phyloP scores from a whole-genome alignment of 78 protist species.

The Blattamonas nauphoetae region DNA sequence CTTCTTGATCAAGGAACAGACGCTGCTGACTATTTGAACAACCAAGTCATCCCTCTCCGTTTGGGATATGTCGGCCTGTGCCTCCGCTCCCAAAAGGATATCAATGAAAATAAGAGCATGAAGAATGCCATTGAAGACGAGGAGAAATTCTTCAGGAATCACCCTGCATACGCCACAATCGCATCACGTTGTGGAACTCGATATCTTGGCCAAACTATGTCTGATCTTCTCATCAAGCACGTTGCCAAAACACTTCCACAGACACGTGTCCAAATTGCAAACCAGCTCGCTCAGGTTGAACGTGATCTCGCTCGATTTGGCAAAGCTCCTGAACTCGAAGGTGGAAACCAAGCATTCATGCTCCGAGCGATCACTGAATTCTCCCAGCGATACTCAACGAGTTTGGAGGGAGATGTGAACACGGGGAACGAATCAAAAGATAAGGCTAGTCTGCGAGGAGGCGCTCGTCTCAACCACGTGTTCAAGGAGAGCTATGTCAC shows the following conservation, averaged over 20 bases:
- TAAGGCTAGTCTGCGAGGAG: background rate
- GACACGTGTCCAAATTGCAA: background rate
- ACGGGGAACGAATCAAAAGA: no score
- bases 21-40: constrained; percentile 5
- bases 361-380: no score
- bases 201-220: background rate
- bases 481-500: background rate
- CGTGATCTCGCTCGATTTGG: no score
- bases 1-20: constrained; percentile 46
- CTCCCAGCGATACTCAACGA: no score
- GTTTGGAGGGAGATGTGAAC: no score
- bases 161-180: background rate
- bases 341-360: no score
- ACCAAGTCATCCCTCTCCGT: constrained; percentile 9
- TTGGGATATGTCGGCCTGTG: constrained; percentile 32
- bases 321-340: no score
- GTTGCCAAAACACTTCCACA: background rate
- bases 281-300: background rate
- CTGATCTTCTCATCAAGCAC: background rate
- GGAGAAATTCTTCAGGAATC: background rate
- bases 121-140: background rate
- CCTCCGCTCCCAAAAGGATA: constrained; percentile 28
- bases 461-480: background rate
- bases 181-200: background rate
- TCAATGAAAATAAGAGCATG: background rate